Percentiles rank a stretch among this genome's conserved stretches.
Conservation (phyloP, 495 filamentous ascomycete species). For the Xylaria telfairii region DNA sequence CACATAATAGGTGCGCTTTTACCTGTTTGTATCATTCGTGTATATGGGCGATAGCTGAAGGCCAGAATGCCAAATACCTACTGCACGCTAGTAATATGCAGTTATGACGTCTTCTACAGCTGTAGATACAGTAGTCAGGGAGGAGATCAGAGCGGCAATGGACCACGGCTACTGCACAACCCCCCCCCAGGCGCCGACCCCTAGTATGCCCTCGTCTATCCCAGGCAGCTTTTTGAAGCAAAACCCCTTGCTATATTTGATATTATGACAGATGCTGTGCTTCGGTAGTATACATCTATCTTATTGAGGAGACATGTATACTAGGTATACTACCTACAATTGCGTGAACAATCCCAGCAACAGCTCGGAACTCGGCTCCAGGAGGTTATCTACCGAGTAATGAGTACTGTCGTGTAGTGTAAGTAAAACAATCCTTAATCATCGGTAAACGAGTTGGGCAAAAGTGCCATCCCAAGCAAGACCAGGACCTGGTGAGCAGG, state of each 20-base stretch:
- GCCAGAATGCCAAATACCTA: neutral
- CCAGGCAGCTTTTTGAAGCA: neutral
- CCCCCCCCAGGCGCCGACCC: neutral
- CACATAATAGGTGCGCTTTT: neutral
- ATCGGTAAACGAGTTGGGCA: constrained; percentile 11
- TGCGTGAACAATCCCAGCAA: neutral
- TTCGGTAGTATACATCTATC: neutral
- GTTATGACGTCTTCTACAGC: neutral
- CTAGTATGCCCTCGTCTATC: neutral
- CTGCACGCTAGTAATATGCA: neutral
- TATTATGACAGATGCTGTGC: neutral
- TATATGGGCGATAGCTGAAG: neutral
- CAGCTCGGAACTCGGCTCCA: neutral
- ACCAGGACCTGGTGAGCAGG: neutral
- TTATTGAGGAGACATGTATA: neutral
- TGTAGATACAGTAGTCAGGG: neutral
- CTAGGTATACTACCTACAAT: too few relatives aligned
- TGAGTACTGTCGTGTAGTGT: neutral
- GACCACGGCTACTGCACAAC: neutral
- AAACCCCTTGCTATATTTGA: neutral
- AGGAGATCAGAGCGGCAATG: neutral
- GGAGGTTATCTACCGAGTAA: too few relatives aligned
- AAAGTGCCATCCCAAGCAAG: constrained; percentile 9
- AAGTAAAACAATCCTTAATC: neutral
- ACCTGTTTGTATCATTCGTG: neutral